Evolutionary conservation across 2,329 filamentous ascomycete species (phyloP), one percentile per base, ranked within the genome.

Genomic region (Talaromyces sp.): DNA sequence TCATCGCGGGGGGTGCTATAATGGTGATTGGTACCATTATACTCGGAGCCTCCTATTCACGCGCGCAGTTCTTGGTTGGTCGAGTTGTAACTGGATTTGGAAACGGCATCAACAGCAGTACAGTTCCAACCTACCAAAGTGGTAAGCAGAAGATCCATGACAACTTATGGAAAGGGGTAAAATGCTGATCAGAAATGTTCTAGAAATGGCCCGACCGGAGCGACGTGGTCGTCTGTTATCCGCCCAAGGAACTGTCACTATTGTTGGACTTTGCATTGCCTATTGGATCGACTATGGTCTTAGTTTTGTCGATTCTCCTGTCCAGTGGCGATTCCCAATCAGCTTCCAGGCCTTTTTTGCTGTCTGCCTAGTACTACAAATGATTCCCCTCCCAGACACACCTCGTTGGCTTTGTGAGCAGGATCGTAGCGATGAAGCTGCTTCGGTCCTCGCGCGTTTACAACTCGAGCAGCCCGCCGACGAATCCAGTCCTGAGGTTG

Each of bases 281-380:
- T 80, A 78, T 59, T 81, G 78, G 78, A 69, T 80, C 49, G 75
- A 76, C 36, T 77, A 70, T 47, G 75, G 70, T 2, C 41, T 63
- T 13, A 62, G 67, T n/a, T 65, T 63, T 13, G 51, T 60, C 30
- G 58, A 68, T 3, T 64, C 65, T 0, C 58, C 66, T 0, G 68
- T 75, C 6, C 69, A 72, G 16, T 78, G 75, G 75, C 71, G 76
- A 2, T 74, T 79, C 39, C 77, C 77, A 0, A 69, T 79, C 11
- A 69, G 68, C 5, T 69, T 78, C 11, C 76, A 79, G 56, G 65
- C 65, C 11, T 61, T 77, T 11, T 73, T 74, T 9, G 73, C 74
- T 1, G 46, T 74, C 0, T 67, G 70, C 5, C 61, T 77, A 0
- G 65, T 78, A 7, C 29, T 65, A 7, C 61, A 63, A 14, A 60